These are phyloP conservation scores for Pseudisothecium myosuroides DNA, from an alignment of 225 moss, liverwort and hornwort genomes.

Conservation along the genomic window DNA sequence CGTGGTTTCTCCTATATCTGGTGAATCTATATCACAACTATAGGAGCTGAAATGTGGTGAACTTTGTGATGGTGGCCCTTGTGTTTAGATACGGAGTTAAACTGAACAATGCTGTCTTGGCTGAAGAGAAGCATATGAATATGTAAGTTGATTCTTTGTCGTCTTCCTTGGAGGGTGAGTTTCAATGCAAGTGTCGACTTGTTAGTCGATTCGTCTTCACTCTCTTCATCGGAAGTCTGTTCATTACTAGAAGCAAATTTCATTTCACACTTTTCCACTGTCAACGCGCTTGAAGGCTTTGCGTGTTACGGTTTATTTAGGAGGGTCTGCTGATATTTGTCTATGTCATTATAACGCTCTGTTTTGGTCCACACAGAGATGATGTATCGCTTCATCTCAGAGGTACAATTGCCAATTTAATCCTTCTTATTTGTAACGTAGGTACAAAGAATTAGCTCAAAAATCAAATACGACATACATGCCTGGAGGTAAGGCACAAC, in stretches of 20 bases:
- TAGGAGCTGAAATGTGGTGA: neutral
- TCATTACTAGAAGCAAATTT: neutral
- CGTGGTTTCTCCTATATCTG: neutral
- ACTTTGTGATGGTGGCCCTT: neutral
- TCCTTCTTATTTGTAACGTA: neutral
- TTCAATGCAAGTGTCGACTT: neutral
- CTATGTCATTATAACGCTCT: neutral
- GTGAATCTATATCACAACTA: neutral
- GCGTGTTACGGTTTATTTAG: neutral
- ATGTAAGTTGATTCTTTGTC: slow-evolving; percentile 45
- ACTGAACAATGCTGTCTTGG: slow-evolving; percentile 81
- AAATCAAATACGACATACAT: slow-evolving; percentile 55
- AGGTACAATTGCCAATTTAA: neutral
- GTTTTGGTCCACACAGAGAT: neutral
- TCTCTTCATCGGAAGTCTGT: neutral
- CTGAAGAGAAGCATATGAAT: slow-evolving; percentile 78
- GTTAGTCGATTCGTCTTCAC: neutral
- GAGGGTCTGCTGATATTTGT: neutral
- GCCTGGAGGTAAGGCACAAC: slow-evolving; percentile 51
- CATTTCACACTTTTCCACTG: neutral
- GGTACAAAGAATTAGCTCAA: slow-evolving; percentile 87
- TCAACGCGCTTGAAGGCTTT: neutral
- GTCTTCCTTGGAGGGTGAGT: neutral
- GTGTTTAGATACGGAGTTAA: slow-evolving; percentile 58
- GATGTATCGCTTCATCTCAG: neutral